phyloP scores from a whole-genome alignment of 2,329 filamentous ascomycete species.

The Ascocoryne sarcoides region DNA sequence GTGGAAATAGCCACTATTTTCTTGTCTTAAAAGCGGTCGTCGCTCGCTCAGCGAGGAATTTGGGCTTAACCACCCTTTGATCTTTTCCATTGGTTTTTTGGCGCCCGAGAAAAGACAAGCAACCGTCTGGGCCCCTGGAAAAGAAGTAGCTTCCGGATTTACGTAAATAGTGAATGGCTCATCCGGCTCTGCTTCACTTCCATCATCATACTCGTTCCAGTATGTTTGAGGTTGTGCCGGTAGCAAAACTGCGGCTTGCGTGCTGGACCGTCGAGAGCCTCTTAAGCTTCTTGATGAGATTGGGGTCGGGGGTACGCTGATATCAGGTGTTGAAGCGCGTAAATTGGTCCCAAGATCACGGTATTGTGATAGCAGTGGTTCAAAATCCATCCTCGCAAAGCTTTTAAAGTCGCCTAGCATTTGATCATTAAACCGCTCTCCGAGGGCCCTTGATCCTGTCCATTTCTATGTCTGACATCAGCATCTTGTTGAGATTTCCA shows the following conservation, averaged over 20 bases:
- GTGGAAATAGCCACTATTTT: conserved; percentile 14
- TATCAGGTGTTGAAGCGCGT: conserved; percentile 31
- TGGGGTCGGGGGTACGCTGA: conserved; percentile 17
- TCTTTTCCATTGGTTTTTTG: conserved; percentile 39
- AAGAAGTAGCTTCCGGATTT: conserved; percentile 54
- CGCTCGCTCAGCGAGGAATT: conserved; percentile 20
- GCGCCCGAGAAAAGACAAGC: conserved; percentile 42
- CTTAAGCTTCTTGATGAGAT: conserved; percentile 6
- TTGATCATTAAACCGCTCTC: conserved; percentile 56
- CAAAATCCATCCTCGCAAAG: conserved; percentile 61
- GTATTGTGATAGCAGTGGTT: conserved; percentile 40
- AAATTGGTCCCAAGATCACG: conserved; percentile 41
- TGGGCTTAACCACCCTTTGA: conserved; percentile 41
- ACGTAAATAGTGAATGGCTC: conserved; percentile 66
- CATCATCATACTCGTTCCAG: conserved; percentile 84
- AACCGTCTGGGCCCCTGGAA: conserved; percentile 46
- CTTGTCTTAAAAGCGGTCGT: conserved; percentile 21
- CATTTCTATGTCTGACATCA: conserved; percentile 63
- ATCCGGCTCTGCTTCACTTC: conserved; percentile 54
- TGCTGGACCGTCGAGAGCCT: conserved; percentile 16
- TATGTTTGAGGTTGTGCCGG: conserved; percentile 36
- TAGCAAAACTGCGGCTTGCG: conserved; percentile 2
- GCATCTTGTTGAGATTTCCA: too few species aligned
- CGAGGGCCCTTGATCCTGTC: conserved; percentile 63
- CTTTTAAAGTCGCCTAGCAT: conserved; percentile 59